Conservation (phyloP, 2,329 filamentous ascomycete species). For the Fusarium scirpi region DNA sequence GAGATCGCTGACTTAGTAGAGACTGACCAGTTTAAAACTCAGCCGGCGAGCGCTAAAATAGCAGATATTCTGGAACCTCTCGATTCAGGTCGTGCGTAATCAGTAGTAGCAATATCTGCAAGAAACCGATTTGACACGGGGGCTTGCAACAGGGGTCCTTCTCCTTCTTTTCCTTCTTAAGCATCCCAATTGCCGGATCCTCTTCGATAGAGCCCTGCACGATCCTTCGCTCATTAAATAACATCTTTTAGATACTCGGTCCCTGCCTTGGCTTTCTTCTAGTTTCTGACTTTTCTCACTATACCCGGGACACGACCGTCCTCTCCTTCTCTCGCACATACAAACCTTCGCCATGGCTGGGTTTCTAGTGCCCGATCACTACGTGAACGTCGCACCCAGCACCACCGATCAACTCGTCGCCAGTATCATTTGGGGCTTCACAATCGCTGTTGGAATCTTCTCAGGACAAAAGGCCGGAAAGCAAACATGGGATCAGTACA, state of each 20-base stretch:
- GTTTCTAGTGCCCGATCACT: conserved; percentile 36
- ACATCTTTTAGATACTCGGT: neutral
- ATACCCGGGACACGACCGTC: neutral
- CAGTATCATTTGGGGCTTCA: conserved; percentile 45
- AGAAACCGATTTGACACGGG: neutral
- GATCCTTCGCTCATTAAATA: neutral
- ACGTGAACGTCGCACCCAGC: conserved; percentile 22
- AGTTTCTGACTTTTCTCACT: neutral
- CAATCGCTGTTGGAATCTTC: conserved; percentile 38
- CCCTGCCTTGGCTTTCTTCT: neutral
- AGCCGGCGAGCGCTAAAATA: neutral
- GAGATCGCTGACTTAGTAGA: neutral
- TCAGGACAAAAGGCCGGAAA: conserved; percentile 35
- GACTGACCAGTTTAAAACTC: neutral
- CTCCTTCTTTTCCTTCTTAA: neutral
- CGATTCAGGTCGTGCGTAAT: neutral
- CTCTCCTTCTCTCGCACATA: too few relatives aligned
- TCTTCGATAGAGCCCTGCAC: neutral
- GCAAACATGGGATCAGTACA: conserved; percentile 38
- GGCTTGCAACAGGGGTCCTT: neutral
- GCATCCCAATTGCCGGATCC: conserved; percentile 1
- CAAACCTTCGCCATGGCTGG: conserved; percentile 13
- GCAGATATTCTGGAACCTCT: neutral
- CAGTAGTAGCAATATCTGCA: neutral
- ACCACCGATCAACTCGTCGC: conserved; percentile 39